A percentile compares a stretch with the other conserved stretches of the same genome.
phyloP scores from a whole-genome alignment of 2,329 filamentous ascomycete genomes.

The Fusarium setosum region DNA sequence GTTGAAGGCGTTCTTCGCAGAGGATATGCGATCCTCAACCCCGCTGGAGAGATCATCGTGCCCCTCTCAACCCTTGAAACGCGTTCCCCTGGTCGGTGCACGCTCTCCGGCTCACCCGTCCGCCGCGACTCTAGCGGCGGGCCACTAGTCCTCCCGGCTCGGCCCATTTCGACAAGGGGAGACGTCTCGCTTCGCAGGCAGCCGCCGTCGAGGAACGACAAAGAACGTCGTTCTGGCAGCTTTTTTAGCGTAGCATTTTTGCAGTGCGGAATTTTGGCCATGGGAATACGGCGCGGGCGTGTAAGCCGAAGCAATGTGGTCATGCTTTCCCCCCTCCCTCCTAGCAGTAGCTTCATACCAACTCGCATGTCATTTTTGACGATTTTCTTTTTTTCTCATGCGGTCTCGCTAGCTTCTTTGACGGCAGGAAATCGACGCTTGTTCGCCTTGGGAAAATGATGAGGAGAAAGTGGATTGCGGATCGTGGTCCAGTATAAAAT shows the following conservation, averaged over 20 bases:
- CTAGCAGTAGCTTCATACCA: background rate
- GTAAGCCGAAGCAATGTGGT: background rate
- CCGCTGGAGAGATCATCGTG: background rate
- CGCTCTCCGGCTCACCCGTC: background rate
- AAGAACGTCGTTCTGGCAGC: too few species aligned
- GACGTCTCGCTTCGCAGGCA: too few species aligned
- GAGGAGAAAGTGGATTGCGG: background rate
- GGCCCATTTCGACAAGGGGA: background rate
- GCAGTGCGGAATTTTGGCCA: background rate
- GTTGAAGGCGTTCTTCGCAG: background rate
- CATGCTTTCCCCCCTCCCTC: background rate
- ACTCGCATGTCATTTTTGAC: background rate
- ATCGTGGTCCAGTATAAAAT: background rate
- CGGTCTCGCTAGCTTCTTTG: background rate
- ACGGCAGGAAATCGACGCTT: slow-evolving; percentile 1
- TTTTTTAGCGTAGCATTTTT: background rate
- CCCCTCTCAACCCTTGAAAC: background rate
- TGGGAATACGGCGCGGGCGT: background rate
- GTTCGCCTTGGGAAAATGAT: background rate
- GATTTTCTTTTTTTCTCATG: background rate
- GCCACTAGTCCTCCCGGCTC: background rate
- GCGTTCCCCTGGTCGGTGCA: background rate
- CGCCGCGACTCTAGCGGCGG: background rate
- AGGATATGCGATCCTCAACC: background rate
- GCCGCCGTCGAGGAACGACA: too few species aligned